A percentile compares a stretch with the other conserved stretches of the same genome.
phyloP scores from a whole-genome alignment of 129 eudicot genomes.

The Calendula officinalis region DNA sequence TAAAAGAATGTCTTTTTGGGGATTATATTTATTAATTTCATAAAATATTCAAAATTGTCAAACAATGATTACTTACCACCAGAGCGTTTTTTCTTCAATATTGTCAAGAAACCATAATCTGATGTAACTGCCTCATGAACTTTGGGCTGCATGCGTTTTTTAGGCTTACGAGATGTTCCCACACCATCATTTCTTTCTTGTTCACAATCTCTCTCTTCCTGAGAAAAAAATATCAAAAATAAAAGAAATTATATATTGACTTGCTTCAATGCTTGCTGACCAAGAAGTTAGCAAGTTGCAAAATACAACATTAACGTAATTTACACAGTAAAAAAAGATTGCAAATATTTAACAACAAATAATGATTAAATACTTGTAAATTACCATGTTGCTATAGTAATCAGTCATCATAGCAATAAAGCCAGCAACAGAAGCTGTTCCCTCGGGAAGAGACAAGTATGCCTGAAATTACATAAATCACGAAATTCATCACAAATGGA shows the following conservation, averaged over 20 bases:
- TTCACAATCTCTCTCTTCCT: constrained; percentile 86
- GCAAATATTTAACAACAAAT: constrained; percentile 6
- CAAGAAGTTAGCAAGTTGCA: constrained; percentile 15
- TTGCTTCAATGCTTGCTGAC: constrained; percentile 10
- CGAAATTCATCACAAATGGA: constrained; percentile 1
- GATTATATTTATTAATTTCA: not conserved
- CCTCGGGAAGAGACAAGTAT: constrained; percentile 96
- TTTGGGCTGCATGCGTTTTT: constrained; percentile 67
- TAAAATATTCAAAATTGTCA: not conserved
- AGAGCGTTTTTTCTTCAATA: constrained; percentile 81
- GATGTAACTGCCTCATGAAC: constrained; percentile 43
- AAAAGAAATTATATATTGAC: constrained; percentile 16
- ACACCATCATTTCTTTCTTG: constrained; percentile 82
- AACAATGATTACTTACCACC: constrained; percentile 59
- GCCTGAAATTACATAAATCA: constrained; percentile 51
- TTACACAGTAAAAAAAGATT: not conserved
- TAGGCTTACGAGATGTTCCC: constrained; percentile 71
- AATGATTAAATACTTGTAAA: constrained; percentile 11
- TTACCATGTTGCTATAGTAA: constrained; percentile 85
- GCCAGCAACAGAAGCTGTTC: constrained; percentile 92
- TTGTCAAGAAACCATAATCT: constrained; percentile 56
- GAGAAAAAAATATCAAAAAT: constrained; percentile 18
- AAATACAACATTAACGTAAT: constrained; percentile 6
- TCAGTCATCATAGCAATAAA: constrained; percentile 97
- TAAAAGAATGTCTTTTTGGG: not conserved